Conservation (phyloP, 768 basidiomycete species). For the Obba rivulosa region DNA sequence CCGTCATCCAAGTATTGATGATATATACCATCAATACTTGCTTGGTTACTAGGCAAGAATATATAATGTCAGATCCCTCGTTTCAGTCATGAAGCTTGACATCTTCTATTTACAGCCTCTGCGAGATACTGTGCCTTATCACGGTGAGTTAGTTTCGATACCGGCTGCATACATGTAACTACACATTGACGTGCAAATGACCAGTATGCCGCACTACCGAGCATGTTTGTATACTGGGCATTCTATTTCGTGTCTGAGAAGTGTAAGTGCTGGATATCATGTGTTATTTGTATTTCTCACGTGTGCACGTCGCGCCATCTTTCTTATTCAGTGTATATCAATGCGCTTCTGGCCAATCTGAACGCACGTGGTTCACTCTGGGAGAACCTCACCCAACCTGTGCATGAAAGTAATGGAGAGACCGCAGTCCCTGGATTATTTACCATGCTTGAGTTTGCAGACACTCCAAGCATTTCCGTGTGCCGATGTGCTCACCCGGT, state of each 20-base stretch:
- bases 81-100: background rate
- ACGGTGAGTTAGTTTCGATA: constrained; percentile 1
- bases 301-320: too few relatives aligned
- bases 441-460: too few relatives aligned
- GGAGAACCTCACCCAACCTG: too few relatives aligned
- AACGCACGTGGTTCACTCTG: too few relatives aligned
- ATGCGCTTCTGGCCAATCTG: too few relatives aligned
- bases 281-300: too few relatives aligned
- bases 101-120: background rate
- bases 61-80: background rate
- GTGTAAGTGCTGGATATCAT: constrained; percentile 5
- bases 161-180: too few relatives aligned
- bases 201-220: constrained; percentile 8
- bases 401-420: too few relatives aligned
- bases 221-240: constrained; percentile 11
- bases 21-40: constrained; percentile 16
- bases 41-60: constrained; percentile 16
- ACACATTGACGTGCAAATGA: background rate
- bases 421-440: too few relatives aligned
- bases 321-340: too few relatives aligned
- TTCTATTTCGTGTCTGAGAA: constrained; percentile 16
- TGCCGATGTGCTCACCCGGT: too few relatives aligned
- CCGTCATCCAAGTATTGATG: constrained; percentile 9
- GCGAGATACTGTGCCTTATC: constrained; percentile 10
- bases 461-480: too few relatives aligned